A percentile compares a stretch with the other conserved stretches of the same genome.
Conservation (phyloP, 2,329 filamentous ascomycete species). For the Penicillium occitanis region DNA sequence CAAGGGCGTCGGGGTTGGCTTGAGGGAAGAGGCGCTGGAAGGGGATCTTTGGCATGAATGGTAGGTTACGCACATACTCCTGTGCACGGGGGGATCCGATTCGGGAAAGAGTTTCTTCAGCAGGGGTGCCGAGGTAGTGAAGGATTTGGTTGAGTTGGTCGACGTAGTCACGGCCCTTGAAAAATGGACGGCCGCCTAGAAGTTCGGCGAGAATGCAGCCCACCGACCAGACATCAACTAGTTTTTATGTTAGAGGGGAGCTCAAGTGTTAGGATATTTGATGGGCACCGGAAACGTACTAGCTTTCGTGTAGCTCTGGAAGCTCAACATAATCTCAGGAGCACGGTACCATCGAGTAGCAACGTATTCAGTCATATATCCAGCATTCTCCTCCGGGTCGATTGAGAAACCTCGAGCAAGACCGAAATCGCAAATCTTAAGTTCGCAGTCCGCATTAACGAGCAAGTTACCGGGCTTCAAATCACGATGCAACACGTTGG, state of each 20-base stretch:
- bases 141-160: slow-evolving; percentile 99
- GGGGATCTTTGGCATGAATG: slow-evolving; percentile 88
- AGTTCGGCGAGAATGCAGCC: slow-evolving; percentile 97
- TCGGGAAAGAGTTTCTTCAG: slow-evolving; percentile 87
- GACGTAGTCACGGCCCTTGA: slow-evolving; percentile 98
- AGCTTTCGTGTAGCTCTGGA: slow-evolving; percentile 99
- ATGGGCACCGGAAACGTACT: slow-evolving; percentile 63
- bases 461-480: slow-evolving; percentile 95
- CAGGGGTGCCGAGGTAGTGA: slow-evolving; percentile 94
- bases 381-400: slow-evolving; percentile 96
- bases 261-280: too few relatives aligned
- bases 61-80: slow-evolving; percentile 96
- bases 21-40: slow-evolving; percentile 88
- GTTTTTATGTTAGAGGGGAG: slow-evolving; percentile 16
- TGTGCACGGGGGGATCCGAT: slow-evolving; percentile 95
- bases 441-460: slow-evolving; percentile 97
- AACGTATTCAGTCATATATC: slow-evolving; percentile 99
- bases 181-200: slow-evolving; percentile 93
- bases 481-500: slow-evolving; percentile 95
- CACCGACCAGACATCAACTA: slow-evolving; percentile 96
- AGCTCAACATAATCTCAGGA: slow-evolving; percentile 98
- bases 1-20: slow-evolving; percentile 92
- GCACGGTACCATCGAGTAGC: slow-evolving; percentile 98
- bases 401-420: slow-evolving; percentile 94
- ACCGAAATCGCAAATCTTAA: slow-evolving; percentile 99